Evolutionary conservation across 805 yeast species (phyloP), one percentile per base, ranked within the genome.

Genomic region (Millerozyma miso): DNA sequence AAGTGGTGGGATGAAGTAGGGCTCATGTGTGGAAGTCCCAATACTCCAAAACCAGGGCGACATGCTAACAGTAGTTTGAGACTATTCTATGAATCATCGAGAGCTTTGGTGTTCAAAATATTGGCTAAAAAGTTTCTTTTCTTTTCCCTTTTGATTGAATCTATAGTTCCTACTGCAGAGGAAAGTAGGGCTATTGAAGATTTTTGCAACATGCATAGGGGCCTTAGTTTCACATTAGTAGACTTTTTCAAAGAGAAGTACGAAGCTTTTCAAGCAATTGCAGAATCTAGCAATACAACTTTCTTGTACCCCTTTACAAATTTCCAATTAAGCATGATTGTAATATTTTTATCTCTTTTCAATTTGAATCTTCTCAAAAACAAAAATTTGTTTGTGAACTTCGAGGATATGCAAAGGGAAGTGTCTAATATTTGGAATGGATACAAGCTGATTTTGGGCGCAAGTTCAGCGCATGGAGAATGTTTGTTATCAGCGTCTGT

Each of bases 1-100:
- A 32, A 32, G 31, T 39, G 41, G 41, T 39, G 41, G 41, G 14
- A 13, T 14, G 33, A 39, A 31, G 13, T 39, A 3, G 14, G 15
- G 10, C 17, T 15, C 2, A 14, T 31, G 2, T 39, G 19, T 17
- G 31, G 31, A 17, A 19, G 19, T 19, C 16, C 19, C 38, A 31
- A 13, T 10, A 14, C 4, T 10, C 29, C 29, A 7, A 23, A 23
- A 7, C 29, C 29, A 6, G 10, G 29, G 10, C 10, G 10, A 7
- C 3, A 39, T 10, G 41, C 41, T 15, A 32, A 18, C 19, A n/a
- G 36, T 19, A 32, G 33, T 18, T 18, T 39, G 15, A 32, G 5
- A 32, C 14, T 39, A 31, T 39, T 31, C 19, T 15, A 32, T 31
- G 41, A 20, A 4, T 12, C 31, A 8, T 34, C 41, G 4, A 39